Conservation (phyloP, 805 yeast genomes). For the Ogataea ganodermae region DNA sequence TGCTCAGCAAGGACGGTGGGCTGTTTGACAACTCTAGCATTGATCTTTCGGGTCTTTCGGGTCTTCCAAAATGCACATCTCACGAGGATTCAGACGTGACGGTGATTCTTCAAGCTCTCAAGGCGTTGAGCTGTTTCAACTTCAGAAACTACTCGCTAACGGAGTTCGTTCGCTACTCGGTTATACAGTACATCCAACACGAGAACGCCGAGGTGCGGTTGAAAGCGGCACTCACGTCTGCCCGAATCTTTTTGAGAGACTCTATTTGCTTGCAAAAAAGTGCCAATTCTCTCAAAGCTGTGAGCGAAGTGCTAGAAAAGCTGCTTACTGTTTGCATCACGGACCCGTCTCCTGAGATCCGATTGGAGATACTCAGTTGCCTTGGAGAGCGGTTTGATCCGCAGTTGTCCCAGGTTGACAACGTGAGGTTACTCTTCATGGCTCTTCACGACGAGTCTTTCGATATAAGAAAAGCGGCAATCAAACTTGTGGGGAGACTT, state of each 20-base stretch:
- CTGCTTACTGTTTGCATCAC: conserved; percentile 81
- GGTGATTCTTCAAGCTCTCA: conserved; percentile 74
- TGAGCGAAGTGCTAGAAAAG: conserved; percentile 80
- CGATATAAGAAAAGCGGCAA: conserved; percentile 75
- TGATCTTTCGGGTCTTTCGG: conserved; percentile 25
- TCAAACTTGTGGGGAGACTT: conserved; percentile 78
- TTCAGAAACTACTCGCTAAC: conserved; percentile 76
- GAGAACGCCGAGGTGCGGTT: conserved; percentile 77
- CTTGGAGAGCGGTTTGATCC: conserved; percentile 81
- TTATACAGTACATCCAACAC: conserved; percentile 81
- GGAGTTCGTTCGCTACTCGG: conserved; percentile 85
- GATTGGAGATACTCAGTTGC: conserved; percentile 75
- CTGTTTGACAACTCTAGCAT: conserved; percentile 18
- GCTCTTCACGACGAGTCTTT: conserved; percentile 91
- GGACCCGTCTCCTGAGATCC: conserved; percentile 83
- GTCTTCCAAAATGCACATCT: conserved; percentile 23
- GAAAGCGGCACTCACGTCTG: conserved; percentile 81
- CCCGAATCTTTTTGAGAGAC: conserved; percentile 72
- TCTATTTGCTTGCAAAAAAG: conserved; percentile 85
- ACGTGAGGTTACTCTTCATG: conserved; percentile 79
- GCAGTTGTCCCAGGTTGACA: conserved; percentile 91
- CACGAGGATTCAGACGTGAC: conserved; percentile 35
- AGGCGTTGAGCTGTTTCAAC: conserved; percentile 72
- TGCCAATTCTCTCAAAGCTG: conserved; percentile 76
- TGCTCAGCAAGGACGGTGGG: conserved; percentile 70